Percentiles rank a stretch among this genome's conserved stretches.
These are phyloP conservation scores for Triangularia setosa DNA, from an alignment of 2,329 filamentous ascomycete genomes.

Conservation along the genomic window DNA sequence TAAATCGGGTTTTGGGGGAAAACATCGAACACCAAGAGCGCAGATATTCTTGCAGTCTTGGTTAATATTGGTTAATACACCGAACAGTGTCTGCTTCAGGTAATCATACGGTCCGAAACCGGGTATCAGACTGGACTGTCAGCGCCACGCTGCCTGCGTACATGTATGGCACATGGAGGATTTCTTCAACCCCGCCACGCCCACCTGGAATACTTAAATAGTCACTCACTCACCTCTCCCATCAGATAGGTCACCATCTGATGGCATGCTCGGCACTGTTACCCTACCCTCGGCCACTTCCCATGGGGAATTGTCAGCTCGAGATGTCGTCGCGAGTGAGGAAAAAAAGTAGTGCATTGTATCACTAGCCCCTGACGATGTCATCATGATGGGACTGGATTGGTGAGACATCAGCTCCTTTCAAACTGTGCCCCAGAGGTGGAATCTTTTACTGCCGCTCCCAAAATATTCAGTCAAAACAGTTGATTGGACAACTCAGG, in stretches of 20 bases:
- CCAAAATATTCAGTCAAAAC: background rate
- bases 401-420: conserved; percentile 1
- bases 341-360: background rate
- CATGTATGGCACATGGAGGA: background rate
- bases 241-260: background rate
- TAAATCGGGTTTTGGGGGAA: background rate
- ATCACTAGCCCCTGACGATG: background rate
- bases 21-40: background rate
- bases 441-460: background rate
- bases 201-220: background rate
- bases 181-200: background rate
- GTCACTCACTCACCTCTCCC: background rate
- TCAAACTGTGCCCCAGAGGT: background rate
- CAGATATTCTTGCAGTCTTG: background rate
- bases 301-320: background rate
- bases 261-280: background rate
- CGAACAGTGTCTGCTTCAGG: background rate
- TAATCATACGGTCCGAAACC: background rate
- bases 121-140: background rate
- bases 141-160: background rate
- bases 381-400: background rate
- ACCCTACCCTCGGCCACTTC: background rate
- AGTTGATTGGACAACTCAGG: background rate
- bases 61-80: background rate
- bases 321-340: background rate